Percentiles rank a stretch among this genome's conserved stretches.
These are phyloP conservation scores for Trichocladium uniseriatum DNA, from an alignment of 495 filamentous ascomycete genomes.

Conservation along the genomic window DNA sequence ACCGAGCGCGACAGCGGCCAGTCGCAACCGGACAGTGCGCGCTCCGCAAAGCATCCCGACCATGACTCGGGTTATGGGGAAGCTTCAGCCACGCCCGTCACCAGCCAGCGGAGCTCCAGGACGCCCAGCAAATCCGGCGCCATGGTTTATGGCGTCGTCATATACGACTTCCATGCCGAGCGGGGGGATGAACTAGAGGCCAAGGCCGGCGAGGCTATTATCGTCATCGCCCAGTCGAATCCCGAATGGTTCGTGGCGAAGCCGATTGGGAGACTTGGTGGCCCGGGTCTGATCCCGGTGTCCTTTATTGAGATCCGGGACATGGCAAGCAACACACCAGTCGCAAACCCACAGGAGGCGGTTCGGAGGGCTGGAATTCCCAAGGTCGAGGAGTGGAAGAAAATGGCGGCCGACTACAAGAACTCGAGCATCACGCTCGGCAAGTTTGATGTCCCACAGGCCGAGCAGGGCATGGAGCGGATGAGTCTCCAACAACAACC, in stretches of 20 bases:
- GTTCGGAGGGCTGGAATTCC: conserved; percentile 86
- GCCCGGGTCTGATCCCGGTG: conserved; percentile 90
- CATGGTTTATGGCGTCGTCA: conserved; percentile 93
- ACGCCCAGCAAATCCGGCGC: conserved; percentile 58
- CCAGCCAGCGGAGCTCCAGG: conserved; percentile 43
- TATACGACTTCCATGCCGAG: conserved; percentile 95
- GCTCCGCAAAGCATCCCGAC: conserved; percentile 42
- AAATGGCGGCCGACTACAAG: conserved; percentile 98
- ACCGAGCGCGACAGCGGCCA: conserved; percentile 78
- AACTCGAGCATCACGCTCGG: conserved; percentile 95
- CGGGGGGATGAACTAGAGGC: conserved; percentile 92
- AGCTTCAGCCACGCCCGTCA: conserved; percentile 33
- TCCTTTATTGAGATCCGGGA: conserved; percentile 95
- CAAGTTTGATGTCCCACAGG: conserved; percentile 61
- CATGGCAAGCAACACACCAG: conserved; percentile 77
- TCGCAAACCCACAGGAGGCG: conserved; percentile 75
- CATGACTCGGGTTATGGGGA: conserved; percentile 82
- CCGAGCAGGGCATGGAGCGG: conserved; percentile 66
- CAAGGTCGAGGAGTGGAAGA: conserved; percentile 99
- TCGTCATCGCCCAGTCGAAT: conserved; percentile 98
- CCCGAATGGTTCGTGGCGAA: conserved; percentile 99
- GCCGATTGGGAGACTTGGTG: conserved; percentile 88
- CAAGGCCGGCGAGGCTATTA: conserved; percentile 89
- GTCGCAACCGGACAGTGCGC: conserved; percentile 56
- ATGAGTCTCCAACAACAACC: conserved; percentile 59